Evolutionary conservation across 1,139 yeast genomes (phyloP), one percentile per base, ranked within the genome.

Genomic region (Zygosaccharomyces pseudobailii): DNA sequence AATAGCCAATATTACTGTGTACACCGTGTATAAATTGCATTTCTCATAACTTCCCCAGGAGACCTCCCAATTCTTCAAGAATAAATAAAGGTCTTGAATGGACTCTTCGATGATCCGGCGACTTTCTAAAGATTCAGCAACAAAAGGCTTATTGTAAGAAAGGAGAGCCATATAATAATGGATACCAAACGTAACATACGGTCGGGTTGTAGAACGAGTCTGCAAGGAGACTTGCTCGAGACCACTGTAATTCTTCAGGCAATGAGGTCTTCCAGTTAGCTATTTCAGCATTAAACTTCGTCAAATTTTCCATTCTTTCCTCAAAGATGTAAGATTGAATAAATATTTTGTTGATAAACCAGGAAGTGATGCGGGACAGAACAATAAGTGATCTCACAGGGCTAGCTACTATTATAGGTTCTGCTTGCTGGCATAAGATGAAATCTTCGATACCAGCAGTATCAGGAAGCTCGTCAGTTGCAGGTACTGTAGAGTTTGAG

Each of bases 401-500:
- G 3, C 40, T 40, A 6, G 34, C 43, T 5, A 44, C 43, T 20
- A 38, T 36, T 6, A 40, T 39, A 19, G 43, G 43, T 8, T 42
- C 45, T 10, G 53, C 53, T 42, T 57, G 41, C 20, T 40, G 34
- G 20, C 23, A 55, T 36, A 57, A 55, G 17, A 55, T 46, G 41
- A 59, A 63, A 20, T 62, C 64, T 46, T 75, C 77, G 36, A 75
- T 75, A 70, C 76, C 72, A 49, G 70, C 76, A 48, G 75, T 66
- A 57, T 77, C 82, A 1, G 81, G 82, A 42, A 79, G 67, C 55
- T 78, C 80, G 42, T 72, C 74, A 3, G 82, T 74, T 53, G 77
- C 82, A 0, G 80, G 78, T 8, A 78, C 76, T 1, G 80, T 71
- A 0, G 82, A 76, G 55, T 79, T 82, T n/a, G 74, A 71, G 46